phyloP scores from a whole-genome alignment of 2,329 filamentous ascomycete species.

The Cryphonectria naterciae region DNA sequence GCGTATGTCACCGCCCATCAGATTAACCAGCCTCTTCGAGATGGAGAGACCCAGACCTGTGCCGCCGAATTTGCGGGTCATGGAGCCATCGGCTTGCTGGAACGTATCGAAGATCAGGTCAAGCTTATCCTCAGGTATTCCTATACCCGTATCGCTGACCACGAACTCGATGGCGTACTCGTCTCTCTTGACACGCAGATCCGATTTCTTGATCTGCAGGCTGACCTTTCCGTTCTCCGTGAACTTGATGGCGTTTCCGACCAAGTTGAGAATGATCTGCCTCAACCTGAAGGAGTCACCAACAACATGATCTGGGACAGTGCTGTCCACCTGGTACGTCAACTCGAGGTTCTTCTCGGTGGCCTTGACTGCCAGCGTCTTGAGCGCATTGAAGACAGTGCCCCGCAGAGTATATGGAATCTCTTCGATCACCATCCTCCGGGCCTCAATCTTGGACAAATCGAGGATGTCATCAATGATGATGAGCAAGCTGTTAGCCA shows the following conservation, averaged over 20 bases:
- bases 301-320: slow-evolving; percentile 91
- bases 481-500: slow-evolving; percentile 93
- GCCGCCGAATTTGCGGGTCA: slow-evolving; percentile 93
- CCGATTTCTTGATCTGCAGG: slow-evolving; percentile 77
- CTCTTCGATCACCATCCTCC: slow-evolving; percentile 97
- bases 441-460: slow-evolving; percentile 85
- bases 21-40: slow-evolving; percentile 89
- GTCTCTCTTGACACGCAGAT: slow-evolving; percentile 66
- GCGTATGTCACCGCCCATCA: slow-evolving; percentile 97
- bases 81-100: slow-evolving; percentile 96
- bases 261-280: slow-evolving; percentile 95
- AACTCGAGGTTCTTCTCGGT: slow-evolving; percentile 94
- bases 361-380: slow-evolving; percentile 94
- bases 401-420: slow-evolving; percentile 94
- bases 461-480: slow-evolving; percentile 89
- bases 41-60: slow-evolving; percentile 94
- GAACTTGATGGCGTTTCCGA: slow-evolving; percentile 99
- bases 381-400: slow-evolving; percentile 95
- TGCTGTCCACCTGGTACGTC: slow-evolving; percentile 90
- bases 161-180: slow-evolving; percentile 96
- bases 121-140: slow-evolving; percentile 92
- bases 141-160: slow-evolving; percentile 94
- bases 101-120: slow-evolving; percentile 98
- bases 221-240: slow-evolving; percentile 96
- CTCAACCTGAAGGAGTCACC: slow-evolving; percentile 95